Evolutionary conservation across 805 yeast species (phyloP).

Genomic region (Blastobotrys americana): DNA sequence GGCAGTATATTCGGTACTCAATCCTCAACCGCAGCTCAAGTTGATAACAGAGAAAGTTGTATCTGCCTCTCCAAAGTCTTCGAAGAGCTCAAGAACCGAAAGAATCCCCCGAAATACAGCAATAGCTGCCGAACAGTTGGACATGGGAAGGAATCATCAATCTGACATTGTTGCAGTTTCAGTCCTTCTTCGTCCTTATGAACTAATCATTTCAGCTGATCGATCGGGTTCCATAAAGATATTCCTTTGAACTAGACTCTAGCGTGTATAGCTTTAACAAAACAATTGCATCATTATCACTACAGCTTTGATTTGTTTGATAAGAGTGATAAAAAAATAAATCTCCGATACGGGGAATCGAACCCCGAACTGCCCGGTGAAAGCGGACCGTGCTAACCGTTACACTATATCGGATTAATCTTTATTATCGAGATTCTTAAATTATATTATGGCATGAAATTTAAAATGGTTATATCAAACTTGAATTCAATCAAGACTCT

Average conservation of each 20-base stretch:
- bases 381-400: constrained; percentile 58
- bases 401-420: constrained; percentile 49
- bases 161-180: constrained; percentile 47
- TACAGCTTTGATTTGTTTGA: too few relatives aligned
- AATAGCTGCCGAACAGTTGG: constrained; percentile 40
- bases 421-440: too few relatives aligned
- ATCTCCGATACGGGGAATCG: constrained; percentile 69
- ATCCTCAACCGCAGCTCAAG: constrained; percentile 34
- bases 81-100: constrained; percentile 12
- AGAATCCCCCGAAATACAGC: constrained; percentile 29
- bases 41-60: constrained; percentile 36
- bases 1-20: constrained; percentile 17
- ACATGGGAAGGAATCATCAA: constrained; percentile 39
- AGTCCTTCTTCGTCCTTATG: constrained; percentile 43
- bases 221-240: constrained; percentile 59
- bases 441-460: too few relatives aligned
- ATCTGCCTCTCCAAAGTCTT: constrained; percentile 13
- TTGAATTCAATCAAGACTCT: too few relatives aligned
- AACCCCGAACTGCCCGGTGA: constrained; percentile 66
- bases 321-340: constrained; percentile 6
- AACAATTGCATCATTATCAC: too few relatives aligned
- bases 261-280: too few relatives aligned
- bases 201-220: constrained; percentile 59
- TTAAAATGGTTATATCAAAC: too few relatives aligned
- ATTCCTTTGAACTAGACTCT: constrained; percentile 31